A percentile compares a stretch with the other conserved stretches of the same genome.
phyloP scores from a whole-genome alignment of 2,329 filamentous ascomycete species.

The Colletotrichum eleusines region DNA sequence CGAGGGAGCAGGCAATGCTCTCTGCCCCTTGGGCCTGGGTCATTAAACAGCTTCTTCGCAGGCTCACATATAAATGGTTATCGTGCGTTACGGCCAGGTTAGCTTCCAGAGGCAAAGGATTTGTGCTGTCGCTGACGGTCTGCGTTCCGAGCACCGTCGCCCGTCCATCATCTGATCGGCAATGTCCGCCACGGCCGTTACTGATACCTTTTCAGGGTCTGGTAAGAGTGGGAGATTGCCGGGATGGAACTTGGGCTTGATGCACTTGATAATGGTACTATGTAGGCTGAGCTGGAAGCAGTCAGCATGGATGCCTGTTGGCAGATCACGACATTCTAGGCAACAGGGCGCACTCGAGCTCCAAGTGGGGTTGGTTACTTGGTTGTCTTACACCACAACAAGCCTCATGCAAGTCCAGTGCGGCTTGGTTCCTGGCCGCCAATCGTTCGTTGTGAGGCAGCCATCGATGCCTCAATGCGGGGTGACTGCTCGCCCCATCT shows the following conservation, averaged over 20 bases:
- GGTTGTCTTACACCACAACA: conserved; percentile 16
- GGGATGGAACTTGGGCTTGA: background rate
- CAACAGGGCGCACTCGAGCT: conserved; percentile 29
- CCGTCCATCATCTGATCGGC: background rate
- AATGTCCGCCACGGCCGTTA: background rate
- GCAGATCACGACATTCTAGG: conserved; percentile 8
- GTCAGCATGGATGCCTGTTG: conserved; percentile 28
- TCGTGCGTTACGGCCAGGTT: background rate
- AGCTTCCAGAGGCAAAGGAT: no score
- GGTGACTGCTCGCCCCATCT: conserved; percentile 14
- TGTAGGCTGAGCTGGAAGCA: no score
- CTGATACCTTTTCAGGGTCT: background rate
- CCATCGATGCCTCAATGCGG: conserved; percentile 7
- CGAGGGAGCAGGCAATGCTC: background rate
- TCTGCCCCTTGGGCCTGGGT: background rate
- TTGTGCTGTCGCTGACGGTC: background rate
- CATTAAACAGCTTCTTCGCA: background rate
- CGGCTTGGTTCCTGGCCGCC: conserved; percentile 3
- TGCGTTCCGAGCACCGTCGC: background rate
- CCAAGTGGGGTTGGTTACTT: conserved; percentile 19
- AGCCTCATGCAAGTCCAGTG: conserved; percentile 26
- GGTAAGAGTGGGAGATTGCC: background rate
- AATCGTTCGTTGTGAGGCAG: conserved; percentile 19
- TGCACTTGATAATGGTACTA: no score
- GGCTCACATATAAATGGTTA: background rate